A percentile compares a stretch with the other conserved stretches of the same genome.
Evolutionary conservation across 2,329 filamentous ascomycete species (phyloP).

Genomic region (Fusarium ambrosium): DNA sequence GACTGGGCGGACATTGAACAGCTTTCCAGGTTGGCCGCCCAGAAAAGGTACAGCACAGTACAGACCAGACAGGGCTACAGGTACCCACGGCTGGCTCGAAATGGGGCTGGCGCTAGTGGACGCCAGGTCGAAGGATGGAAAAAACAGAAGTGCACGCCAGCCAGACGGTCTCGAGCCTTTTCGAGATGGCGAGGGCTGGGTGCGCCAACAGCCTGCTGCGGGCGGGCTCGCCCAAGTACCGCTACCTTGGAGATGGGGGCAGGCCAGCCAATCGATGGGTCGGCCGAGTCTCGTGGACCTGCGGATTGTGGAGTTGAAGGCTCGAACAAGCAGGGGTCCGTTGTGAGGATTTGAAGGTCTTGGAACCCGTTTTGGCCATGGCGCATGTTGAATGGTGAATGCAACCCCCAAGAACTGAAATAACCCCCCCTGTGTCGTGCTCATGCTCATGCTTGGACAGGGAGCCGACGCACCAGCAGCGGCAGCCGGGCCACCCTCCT

Average conservation of each 20-base stretch:
- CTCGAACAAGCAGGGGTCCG: constrained; percentile 43
- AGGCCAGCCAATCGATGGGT: constrained; percentile 43
- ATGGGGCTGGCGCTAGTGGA: constrained; percentile 43
- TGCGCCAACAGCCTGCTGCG: constrained; percentile 18
- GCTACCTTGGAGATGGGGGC: constrained; percentile 41
- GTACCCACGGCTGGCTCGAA: constrained; percentile 36
- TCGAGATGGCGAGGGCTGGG: constrained; percentile 15
- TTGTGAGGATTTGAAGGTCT: constrained; percentile 41
- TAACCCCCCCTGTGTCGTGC: constrained; percentile 26
- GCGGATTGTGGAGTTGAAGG: constrained; percentile 43
- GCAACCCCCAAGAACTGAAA: constrained; percentile 39
- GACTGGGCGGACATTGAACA: neutral
- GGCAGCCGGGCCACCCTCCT: constrained; percentile 35
- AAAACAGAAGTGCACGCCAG: constrained; percentile 34
- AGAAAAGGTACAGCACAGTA: neutral
- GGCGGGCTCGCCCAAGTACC: constrained; percentile 35
- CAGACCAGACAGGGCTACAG: constrained; percentile 3
- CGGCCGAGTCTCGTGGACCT: constrained; percentile 44
- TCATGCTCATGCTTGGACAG: constrained; percentile 27
- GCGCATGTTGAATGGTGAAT: constrained; percentile 39
- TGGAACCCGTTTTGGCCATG: constrained; percentile 42
- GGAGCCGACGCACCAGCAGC: constrained; percentile 24
- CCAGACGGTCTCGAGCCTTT: constrained; percentile 17
- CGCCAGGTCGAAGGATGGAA: constrained; percentile 45
- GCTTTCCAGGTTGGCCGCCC: neutral